Conservation (phyloP, 768 basidiomycete genomes). For the Psilocybe azurescens region DNA sequence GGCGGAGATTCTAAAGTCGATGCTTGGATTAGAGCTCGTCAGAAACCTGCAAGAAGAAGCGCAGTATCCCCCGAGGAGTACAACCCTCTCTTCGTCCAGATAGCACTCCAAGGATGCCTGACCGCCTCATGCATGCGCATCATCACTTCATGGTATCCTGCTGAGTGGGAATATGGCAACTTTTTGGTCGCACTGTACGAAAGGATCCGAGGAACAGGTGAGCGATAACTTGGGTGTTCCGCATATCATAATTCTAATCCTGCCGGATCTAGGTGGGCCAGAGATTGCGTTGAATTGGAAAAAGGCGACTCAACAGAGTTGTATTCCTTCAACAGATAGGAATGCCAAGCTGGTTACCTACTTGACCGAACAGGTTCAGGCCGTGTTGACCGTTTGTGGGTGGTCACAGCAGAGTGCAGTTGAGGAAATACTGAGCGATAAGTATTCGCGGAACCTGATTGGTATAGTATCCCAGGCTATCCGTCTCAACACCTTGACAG, state of each 20-base stretch:
- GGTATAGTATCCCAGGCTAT: constrained; percentile 35
- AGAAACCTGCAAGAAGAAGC: constrained; percentile 32
- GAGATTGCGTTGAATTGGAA: constrained; percentile 30
- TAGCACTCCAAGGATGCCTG: constrained; percentile 46
- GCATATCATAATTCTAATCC: constrained; percentile 1
- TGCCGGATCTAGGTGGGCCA: constrained; percentile 26
- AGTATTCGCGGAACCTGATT: constrained; percentile 24
- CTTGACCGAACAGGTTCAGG: constrained; percentile 26
- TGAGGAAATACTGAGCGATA: constrained; percentile 18
- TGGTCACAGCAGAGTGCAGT: constrained; percentile 29
- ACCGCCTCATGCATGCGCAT: constrained; percentile 42
- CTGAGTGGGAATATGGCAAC: constrained; percentile 46
- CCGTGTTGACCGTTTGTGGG: constrained; percentile 32
- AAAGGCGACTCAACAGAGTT: constrained; percentile 28
- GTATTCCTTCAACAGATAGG: constrained; percentile 26
- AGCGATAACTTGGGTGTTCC: constrained; percentile 11
- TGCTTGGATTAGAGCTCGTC: constrained; percentile 39
- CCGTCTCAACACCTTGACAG: constrained; percentile 35
- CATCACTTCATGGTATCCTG: constrained; percentile 47
- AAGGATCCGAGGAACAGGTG: constrained; percentile 42
- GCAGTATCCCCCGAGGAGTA: constrained; percentile 26
- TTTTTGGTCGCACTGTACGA: constrained; percentile 42
- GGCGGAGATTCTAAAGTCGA: constrained; percentile 33
- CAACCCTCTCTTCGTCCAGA: constrained; percentile 41
- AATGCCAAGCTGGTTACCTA: constrained; percentile 27